phyloP scores from a whole-genome alignment of 1,139 yeast genomes.

The Eremothecium sinecaudum region DNA sequence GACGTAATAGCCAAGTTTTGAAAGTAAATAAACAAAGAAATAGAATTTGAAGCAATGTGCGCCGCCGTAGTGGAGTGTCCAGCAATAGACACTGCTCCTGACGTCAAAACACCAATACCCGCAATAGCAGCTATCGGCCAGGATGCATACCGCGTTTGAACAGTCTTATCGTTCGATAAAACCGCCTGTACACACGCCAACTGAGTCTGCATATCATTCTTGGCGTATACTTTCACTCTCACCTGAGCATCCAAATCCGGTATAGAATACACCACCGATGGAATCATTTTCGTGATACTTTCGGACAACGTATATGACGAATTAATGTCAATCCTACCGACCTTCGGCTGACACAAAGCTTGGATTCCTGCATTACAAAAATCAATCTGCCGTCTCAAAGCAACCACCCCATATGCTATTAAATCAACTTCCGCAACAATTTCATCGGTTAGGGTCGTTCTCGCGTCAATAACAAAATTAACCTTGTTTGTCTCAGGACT shows the following conservation, averaged over 20 bases:
- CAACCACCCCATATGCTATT: constrained; percentile 76
- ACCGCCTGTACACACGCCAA: constrained; percentile 92
- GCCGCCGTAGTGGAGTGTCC: constrained; percentile 94
- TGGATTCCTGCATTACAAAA: constrained; percentile 54
- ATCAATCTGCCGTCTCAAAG: constrained; percentile 45
- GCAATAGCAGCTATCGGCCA: constrained; percentile 96
- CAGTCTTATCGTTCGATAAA: constrained; percentile 83
- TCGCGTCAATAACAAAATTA: constrained; percentile 61
- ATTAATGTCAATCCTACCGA: constrained; percentile 76
- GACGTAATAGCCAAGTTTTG: constrained; percentile 88
- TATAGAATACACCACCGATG: constrained; percentile 75
- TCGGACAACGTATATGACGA: constrained; percentile 42
- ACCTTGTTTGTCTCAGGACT: constrained; percentile 58
- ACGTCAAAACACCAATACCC: constrained; percentile 75
- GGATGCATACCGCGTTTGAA: constrained; percentile 85
- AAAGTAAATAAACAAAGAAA: constrained; percentile 86
- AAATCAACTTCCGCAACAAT: constrained; percentile 59
- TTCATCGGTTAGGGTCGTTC: constrained; percentile 69
- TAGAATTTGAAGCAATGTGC: constrained; percentile 91
- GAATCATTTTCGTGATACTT: constrained; percentile 46
- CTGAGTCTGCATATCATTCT: constrained; percentile 36
- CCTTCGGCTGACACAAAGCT: constrained; percentile 69
- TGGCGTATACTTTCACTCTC: constrained; percentile 53
- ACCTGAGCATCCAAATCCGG: constrained; percentile 95
- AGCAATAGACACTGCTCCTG: constrained; percentile 76